Percentiles rank a stretch among this genome's conserved stretches.
phyloP scores from a whole-genome alignment of 768 basidiomycete genomes.

The Xerocomellus intermedius region DNA sequence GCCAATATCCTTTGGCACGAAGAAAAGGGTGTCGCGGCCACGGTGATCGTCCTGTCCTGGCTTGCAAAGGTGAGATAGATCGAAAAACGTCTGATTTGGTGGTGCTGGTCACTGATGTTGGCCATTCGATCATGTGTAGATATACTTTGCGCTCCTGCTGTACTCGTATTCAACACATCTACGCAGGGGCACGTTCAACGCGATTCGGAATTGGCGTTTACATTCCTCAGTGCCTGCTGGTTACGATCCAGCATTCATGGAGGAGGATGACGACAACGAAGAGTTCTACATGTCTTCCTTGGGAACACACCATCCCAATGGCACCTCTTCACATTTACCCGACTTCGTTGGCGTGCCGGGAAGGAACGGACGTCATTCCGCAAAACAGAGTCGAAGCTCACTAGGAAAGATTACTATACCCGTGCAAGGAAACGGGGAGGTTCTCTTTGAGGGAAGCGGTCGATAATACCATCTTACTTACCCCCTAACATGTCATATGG shows the following conservation, averaged over 20 bases:
- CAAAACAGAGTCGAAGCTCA: slow-evolving; percentile 25
- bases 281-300: slow-evolving; percentile 69
- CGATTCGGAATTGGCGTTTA: slow-evolving; percentile 51
- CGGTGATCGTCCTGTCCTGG: slow-evolving; percentile 83
- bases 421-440: slow-evolving; percentile 47
- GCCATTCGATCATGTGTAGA: slow-evolving; percentile 41
- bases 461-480: slow-evolving; percentile 28
- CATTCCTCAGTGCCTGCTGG: slow-evolving; percentile 19
- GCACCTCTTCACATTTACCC: slow-evolving; percentile 53
- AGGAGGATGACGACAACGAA: slow-evolving; percentile 64
- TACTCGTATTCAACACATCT: slow-evolving; percentile 95
- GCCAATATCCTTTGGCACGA: slow-evolving; percentile 85
- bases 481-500: slow-evolving; percentile 13
- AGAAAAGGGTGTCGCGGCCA: slow-evolving; percentile 80
- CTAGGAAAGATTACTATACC: slow-evolving; percentile 33
- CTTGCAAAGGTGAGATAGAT: slow-evolving; percentile 68
- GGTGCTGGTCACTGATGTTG: neutral
- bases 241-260: slow-evolving; percentile 33
- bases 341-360: slow-evolving; percentile 63
- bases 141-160: slow-evolving; percentile 86
- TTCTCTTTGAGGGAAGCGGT: slow-evolving; percentile 67
- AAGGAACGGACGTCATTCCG: slow-evolving; percentile 27
- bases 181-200: slow-evolving; percentile 85
- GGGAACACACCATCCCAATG: slow-evolving; percentile 42
- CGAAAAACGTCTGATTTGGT: neutral